Percentiles rank a stretch among this genome's conserved stretches.
phyloP scores from a whole-genome alignment of 192 early-diverging fungal species.

The Mortierella claussenii region DNA sequence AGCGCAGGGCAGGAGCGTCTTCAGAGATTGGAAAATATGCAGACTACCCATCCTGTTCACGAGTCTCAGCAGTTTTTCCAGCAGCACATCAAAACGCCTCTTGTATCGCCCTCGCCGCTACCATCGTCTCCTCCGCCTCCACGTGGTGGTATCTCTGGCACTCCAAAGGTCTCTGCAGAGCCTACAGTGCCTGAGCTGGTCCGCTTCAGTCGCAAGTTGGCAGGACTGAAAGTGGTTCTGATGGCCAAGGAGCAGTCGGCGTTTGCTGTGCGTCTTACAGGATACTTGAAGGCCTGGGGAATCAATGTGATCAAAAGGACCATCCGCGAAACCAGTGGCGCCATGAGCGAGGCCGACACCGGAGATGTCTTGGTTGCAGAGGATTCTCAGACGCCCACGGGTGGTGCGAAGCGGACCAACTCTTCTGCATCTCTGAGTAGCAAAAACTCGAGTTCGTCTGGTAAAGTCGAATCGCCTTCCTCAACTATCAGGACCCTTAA shows the following conservation, averaged over 20 bases:
- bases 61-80: slow-evolving; percentile 34
- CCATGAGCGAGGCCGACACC: neutral
- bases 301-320: slow-evolving; percentile 52
- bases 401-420: slow-evolving; percentile 21
- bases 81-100: slow-evolving; percentile 29
- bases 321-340: neutral
- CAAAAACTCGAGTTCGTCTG: neutral
- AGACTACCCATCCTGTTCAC: slow-evolving; percentile 22
- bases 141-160: slow-evolving; percentile 18
- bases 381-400: slow-evolving; percentile 7
- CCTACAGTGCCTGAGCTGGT: slow-evolving; percentile 61
- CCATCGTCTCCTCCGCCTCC: slow-evolving; percentile 31
- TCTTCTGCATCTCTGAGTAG: slow-evolving; percentile 22
- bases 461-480: neutral
- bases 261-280: slow-evolving; percentile 64
- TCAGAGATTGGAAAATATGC: slow-evolving; percentile 29
- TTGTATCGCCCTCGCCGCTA: slow-evolving; percentile 23
- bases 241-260: slow-evolving; percentile 60
- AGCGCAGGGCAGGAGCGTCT: slow-evolving; percentile 6
- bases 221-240: slow-evolving; percentile 58
- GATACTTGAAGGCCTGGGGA: slow-evolving; percentile 64
- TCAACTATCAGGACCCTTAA: slow-evolving; percentile 18
- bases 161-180: slow-evolving; percentile 55
- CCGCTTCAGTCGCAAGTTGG: slow-evolving; percentile 51
- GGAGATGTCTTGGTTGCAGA: neutral